Base-by-base conservation (phyloP, 2,329 filamentous ascomycete genomes). In the Fusarium transvaalense region DNA sequence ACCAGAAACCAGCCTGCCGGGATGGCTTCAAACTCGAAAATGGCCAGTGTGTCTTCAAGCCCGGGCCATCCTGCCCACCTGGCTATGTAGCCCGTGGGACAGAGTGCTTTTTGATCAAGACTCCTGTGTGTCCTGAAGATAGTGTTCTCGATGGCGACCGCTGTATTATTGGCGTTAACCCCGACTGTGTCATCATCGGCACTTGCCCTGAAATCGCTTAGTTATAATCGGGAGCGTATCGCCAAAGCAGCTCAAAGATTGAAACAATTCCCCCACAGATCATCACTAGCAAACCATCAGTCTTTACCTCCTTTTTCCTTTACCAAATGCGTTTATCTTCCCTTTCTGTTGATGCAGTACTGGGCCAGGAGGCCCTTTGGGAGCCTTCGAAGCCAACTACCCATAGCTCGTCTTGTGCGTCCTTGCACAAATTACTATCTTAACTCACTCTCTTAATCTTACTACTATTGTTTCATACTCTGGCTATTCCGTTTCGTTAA, bases 141-240 rank as follows among this genome's bases (percentile, higher is more conserved):
- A 53, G 25, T 4, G 15, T 53, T 6, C 19, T 27, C 13, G 50
- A 53, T 12, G 50, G 50, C 3, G 50, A 53, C 8, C 50, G 50
- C 10, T 53, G 50, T 12, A 53, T 53, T 2, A 53, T 42, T 25
- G 50, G 50, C 0, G 50, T 42, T 10, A 53, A 42, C 37, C 50
- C 50, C 10, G 50, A 53, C 15, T 53, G 50, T 15, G 42, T 53
- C 8, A 42, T 53, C 25, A 13, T 53, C 0, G 50, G 50, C 7
- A 34, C 50, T 3, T 53, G 50, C 15, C 50, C 50, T 42, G 50
- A 53, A 15, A 32, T 53, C 5, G 50, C 50, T 42, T 53, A 42
- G 12, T 19, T 34, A 1, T 15, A 1, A 25, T 42, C 5, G 15
- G 15, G 5, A 27, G 10, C 19, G 19, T 32, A 5, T 9, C 6